Conservation (phyloP, 768 basidiomycete genomes). For the Ramaria sp. region DNA sequence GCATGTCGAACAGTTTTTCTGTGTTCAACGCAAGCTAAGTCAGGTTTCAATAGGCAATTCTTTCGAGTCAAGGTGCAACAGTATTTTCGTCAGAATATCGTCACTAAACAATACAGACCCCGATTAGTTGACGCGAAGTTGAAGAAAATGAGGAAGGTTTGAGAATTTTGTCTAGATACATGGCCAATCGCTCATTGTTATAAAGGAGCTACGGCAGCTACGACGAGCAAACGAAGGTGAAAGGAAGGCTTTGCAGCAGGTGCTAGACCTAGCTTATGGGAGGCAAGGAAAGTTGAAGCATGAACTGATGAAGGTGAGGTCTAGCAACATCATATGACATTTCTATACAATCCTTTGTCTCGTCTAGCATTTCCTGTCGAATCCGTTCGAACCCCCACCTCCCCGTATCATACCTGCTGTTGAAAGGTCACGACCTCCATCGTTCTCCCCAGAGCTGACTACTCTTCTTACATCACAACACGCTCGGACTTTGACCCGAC, state of each 20-base stretch:
- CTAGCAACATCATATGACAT: not conserved
- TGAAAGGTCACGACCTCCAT: constrained; percentile 49
- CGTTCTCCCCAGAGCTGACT: constrained; percentile 49
- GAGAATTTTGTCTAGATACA: not conserved
- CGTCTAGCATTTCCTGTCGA: constrained; percentile 43
- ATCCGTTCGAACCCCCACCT: constrained; percentile 30
- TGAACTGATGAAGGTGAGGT: constrained; percentile 52
- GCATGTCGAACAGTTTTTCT: constrained; percentile 16
- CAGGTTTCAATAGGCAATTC: not conserved
- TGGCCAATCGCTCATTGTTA: not conserved
- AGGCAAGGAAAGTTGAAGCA: constrained; percentile 59
- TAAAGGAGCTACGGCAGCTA: constrained; percentile 43
- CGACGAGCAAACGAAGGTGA: constrained; percentile 42
- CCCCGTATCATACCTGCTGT: constrained; percentile 38
- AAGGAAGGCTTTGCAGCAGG: constrained; percentile 36
- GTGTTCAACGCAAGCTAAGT: not conserved
- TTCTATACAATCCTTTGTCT: constrained; percentile 7
- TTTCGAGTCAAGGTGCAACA: constrained; percentile 1
- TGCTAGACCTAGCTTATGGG: constrained; percentile 67
- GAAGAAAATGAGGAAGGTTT: not conserved
- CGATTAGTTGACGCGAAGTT: constrained; percentile 4
- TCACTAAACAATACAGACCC: not conserved
- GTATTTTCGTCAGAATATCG: constrained; percentile 7
- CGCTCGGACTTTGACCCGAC: constrained; percentile 33
- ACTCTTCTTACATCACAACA: constrained; percentile 46